Evolutionary conservation across 768 basidiomycete genomes (phyloP), one percentile per base, ranked within the genome.

Genomic region (Fibroporia radiculosa): DNA sequence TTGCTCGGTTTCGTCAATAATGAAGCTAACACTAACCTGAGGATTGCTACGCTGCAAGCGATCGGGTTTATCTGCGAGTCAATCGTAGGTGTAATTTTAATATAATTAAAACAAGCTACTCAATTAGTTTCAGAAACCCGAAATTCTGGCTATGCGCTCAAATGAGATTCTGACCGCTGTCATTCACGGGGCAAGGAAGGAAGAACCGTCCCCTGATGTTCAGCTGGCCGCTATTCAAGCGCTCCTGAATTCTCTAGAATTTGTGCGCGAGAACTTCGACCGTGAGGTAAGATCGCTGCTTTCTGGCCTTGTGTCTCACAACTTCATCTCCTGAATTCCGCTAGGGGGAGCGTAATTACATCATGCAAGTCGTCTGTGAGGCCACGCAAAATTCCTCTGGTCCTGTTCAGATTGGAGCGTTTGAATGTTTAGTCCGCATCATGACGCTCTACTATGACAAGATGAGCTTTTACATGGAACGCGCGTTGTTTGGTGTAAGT

Each of bases 321-420:
- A 48, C 31, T 37, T 32, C 26, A 42, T 14, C 13, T 36, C 7
- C 27, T 42, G 20, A 22, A 39, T 32, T 19, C 34, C 33, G 7
- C 11, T 58, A 98, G 92, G 96, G 96, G 54, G 96, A 99, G 65
- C 81, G 96, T 38, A 99, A 98, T 67, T 98, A 96, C 69, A 98
- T 99, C 65, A 99, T 99, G 96, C 96, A 99, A 70, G 93, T 98
- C 33, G 89, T 98, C 14, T 99, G 96, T 61, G 96, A 98, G 60
- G 95, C 95, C 0, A 98, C 96, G 0, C 96, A 98, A 63, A 93
- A 83, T 55, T 48, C 75, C 1, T 66, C 80, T 1, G 78, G 85
- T 2, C 64, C 74, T 27, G 93, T 98, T 27, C 95, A 98, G 69
- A 86, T 96, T n/a, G 90, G 82, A 24, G 85, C 96, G 4, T 99